Conservation (phyloP, 768 basidiomycete species). For the Guyanaporus albipodus region DNA sequence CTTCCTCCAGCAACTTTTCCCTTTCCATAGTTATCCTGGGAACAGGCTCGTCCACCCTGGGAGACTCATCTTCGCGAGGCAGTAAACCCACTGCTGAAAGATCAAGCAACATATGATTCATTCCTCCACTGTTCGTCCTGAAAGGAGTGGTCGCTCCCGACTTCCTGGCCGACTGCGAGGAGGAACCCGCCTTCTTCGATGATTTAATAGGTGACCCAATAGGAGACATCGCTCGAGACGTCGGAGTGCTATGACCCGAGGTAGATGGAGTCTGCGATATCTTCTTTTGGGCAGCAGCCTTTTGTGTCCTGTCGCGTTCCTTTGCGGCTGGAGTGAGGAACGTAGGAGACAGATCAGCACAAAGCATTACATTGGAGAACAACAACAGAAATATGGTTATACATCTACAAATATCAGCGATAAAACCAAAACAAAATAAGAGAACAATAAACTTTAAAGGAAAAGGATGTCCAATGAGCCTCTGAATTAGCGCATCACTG, state of each 20-base stretch:
- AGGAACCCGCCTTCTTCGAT: slow-evolving; percentile 37
- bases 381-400: slow-evolving; percentile 27
- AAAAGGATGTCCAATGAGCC: background rate
- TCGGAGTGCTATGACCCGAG: slow-evolving; percentile 38
- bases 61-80: slow-evolving; percentile 39
- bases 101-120: slow-evolving; percentile 65
- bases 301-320: slow-evolving; percentile 75
- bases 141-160: slow-evolving; percentile 44
- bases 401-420: slow-evolving; percentile 26
- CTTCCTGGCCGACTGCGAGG: slow-evolving; percentile 29
- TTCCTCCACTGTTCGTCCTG: slow-evolving; percentile 27
- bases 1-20: slow-evolving; percentile 85
- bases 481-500: slow-evolving; percentile 16
- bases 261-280: slow-evolving; percentile 29
- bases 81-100: slow-evolving; percentile 69
- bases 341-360: slow-evolving; percentile 37
- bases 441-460: slow-evolving; percentile 10
- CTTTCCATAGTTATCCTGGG: slow-evolving; percentile 67
- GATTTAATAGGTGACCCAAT: slow-evolving; percentile 39
- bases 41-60: slow-evolving; percentile 41
- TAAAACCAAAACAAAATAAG: slow-evolving; percentile 15
- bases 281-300: slow-evolving; percentile 44
- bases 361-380: slow-evolving; percentile 34
- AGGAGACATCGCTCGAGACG: slow-evolving; percentile 44
- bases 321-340: slow-evolving; percentile 56